A percentile compares a stretch with the other conserved stretches of the same genome.
These are phyloP conservation scores for Scheffersomyces lignosus DNA, from an alignment of 805 yeast genomes.

Conservation along the genomic window DNA sequence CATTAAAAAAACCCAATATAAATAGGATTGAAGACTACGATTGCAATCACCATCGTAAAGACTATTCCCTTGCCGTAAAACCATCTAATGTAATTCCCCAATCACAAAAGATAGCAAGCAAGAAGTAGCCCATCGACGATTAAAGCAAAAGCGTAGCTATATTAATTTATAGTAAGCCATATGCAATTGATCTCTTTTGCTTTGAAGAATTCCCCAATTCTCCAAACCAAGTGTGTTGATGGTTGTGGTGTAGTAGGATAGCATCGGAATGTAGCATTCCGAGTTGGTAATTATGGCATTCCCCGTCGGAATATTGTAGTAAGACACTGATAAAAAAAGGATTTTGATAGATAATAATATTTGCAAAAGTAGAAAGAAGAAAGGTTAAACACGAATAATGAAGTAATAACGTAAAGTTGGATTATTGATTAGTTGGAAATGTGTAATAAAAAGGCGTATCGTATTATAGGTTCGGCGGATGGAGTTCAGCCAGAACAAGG, in stretches of 20 bases:
- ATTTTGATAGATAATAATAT: not conserved
- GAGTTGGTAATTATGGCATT: not conserved
- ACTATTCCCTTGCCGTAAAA: no score
- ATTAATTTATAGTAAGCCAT: no score
- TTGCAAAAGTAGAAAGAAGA: not conserved
- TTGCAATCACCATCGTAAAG: no score
- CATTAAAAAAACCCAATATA: no score
- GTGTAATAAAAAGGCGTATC: not conserved
- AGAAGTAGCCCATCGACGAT: no score
- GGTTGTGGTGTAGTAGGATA: not conserved
- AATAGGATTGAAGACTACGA: no score
- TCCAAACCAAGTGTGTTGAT: not conserved
- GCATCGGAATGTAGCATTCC: not conserved
- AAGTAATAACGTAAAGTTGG: not conserved
- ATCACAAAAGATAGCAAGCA: not conserved
- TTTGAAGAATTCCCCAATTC: not conserved
- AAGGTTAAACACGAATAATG: not conserved
- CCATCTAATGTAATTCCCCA: not conserved
- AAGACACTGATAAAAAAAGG: no score
- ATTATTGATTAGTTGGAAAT: no score
- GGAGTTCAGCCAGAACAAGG: no score
- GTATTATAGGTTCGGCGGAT: not conserved
- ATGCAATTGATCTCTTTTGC: not conserved
- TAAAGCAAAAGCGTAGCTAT: no score
- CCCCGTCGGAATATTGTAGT: no score